Conservation (phyloP, 441 rosid species). For the Kokia cookei region DNA sequence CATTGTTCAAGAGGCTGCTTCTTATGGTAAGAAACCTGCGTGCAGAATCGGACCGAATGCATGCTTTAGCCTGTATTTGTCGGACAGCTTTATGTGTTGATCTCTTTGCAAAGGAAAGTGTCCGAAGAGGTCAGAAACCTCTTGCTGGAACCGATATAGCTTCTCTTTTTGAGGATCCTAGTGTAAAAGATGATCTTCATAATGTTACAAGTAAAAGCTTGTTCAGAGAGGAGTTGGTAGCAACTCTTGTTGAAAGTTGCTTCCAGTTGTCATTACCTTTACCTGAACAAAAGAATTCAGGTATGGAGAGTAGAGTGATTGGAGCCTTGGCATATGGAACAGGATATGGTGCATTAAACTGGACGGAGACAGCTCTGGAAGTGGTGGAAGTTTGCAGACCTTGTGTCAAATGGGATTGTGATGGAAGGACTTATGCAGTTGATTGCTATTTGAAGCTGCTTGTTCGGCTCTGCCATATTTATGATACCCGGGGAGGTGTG, state of each 20-base stretch:
- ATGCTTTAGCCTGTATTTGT: slow-evolving; percentile 96
- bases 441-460: slow-evolving; percentile 97
- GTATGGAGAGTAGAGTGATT: slow-evolving; percentile 98
- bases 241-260: slow-evolving; percentile 97
- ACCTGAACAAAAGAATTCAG: slow-evolving; percentile 84
- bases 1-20: slow-evolving; percentile 88
- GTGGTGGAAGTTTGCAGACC: slow-evolving; percentile 99
- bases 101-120: slow-evolving; percentile 95
- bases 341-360: slow-evolving; percentile 97
- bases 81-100: slow-evolving; percentile 98
- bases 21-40: slow-evolving; percentile 98
- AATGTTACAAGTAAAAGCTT: slow-evolving; percentile 75
- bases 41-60: slow-evolving; percentile 99
- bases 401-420: slow-evolving; percentile 98
- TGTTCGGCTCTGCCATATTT: slow-evolving; percentile 93
- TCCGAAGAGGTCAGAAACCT: slow-evolving; percentile 98
- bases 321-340: slow-evolving; percentile 99
- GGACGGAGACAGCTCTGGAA: slow-evolving; percentile 98
- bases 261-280: slow-evolving; percentile 96
- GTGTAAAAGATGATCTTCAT: slow-evolving; percentile 87
- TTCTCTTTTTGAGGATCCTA: slow-evolving; percentile 92
- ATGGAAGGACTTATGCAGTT: slow-evolving; percentile 93
- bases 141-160: slow-evolving; percentile 95
- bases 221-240: slow-evolving; percentile 95
- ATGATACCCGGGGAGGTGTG: slow-evolving; percentile 96